Percentiles rank a stretch among this genome's conserved stretches.
phyloP scores from a whole-genome alignment of 2,329 filamentous ascomycete genomes.

The Scedosporium dehoogii region DNA sequence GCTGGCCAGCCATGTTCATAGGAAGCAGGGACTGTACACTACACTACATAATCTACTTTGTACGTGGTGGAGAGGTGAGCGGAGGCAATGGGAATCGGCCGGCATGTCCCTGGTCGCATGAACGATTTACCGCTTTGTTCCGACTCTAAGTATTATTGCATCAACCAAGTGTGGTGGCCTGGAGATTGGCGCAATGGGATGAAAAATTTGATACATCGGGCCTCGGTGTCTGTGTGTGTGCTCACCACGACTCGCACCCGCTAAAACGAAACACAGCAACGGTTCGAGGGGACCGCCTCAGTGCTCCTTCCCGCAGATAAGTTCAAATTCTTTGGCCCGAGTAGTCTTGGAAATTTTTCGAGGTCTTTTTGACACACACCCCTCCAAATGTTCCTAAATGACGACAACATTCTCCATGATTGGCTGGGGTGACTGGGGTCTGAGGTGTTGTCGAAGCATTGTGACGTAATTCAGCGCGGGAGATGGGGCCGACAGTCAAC shows the following conservation, averaged over 20 bases:
- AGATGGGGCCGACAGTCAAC: neutral
- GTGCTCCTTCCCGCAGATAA: neutral
- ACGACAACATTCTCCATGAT: conserved; percentile 2
- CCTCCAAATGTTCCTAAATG: neutral
- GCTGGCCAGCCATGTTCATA: no score
- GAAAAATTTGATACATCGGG: no score
- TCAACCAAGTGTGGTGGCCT: no score
- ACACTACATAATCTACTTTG: no score
- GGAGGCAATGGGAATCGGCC: no score
- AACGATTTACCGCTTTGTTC: neutral
- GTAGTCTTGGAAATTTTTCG: neutral
- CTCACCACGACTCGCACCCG: no score
- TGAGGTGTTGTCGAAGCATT: neutral
- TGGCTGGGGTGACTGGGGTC: conserved; percentile 4
- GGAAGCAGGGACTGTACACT: no score
- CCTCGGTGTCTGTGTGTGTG: no score
- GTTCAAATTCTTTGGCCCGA: neutral
- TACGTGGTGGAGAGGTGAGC: no score
- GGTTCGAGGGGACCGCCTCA: no score
- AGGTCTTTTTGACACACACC: neutral
- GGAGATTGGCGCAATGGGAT: no score
- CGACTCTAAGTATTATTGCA: neutral
- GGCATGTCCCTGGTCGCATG: neutral
- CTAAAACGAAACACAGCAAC: no score
- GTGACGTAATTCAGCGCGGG: conserved; percentile 4